Evolutionary conservation across 1,284 basidiomycete genomes (phyloP), one percentile per base, ranked within the genome.

Genomic region (Meira nashicola): DNA sequence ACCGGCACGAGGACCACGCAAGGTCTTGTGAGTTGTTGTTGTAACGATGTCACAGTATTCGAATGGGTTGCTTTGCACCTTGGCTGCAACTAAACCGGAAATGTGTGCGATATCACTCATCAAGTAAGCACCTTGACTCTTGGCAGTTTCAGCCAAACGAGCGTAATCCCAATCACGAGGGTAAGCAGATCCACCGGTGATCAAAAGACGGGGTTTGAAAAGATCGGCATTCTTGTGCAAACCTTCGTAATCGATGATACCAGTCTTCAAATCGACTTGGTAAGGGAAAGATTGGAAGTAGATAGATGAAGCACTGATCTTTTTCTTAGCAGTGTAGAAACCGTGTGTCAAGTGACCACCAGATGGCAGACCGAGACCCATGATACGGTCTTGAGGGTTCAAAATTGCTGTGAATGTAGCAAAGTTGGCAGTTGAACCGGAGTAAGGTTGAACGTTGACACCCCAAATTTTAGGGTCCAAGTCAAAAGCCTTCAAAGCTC

Each of bases 271-370:
- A 67, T 77, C 68, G 70, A 98, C 89, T 62, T 86, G 87, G 79
- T 98, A 99, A 53, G 95, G 95, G 80, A 97, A 85, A 49, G 94
- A 96, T 81, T 98, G 93, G 89, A 98, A 99, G 85, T 98, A 98
- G 83, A 98, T 97, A 17, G 94, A 97, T 43, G 94, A 98, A 25
- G 95, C 92, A 55, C 94, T 96, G 86, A 99, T 98, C 83, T 98
- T 98, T 85, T 96, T 95, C 83, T 96, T 96, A 66, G 92, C 92
- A 65, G 93, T 97, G 82, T 96, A 97, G 84, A 95, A 95, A 41
- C 93, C 93, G 80, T 97, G 93, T 46, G 93, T 96, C 68, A 99
- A 85, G 81, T 98, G 95, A 62, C 95, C 95, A 80, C 95, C 95
- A 77, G 97, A 93, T 39, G 95, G 92, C 54, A 99, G 88, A 68